phyloP scores from a whole-genome alignment of 257 asterid species.

The Thymus mandschuricus region DNA sequence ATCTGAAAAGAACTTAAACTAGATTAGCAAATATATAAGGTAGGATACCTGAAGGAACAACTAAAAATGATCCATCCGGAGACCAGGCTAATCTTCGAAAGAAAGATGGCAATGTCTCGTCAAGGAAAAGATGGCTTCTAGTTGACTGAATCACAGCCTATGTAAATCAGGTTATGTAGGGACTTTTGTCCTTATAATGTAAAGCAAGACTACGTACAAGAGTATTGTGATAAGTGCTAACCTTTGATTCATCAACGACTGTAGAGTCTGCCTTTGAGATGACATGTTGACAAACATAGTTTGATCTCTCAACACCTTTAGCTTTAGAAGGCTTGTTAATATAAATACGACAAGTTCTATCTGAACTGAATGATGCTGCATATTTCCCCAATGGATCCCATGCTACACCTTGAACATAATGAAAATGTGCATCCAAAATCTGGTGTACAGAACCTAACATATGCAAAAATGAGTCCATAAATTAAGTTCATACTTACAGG shows the following conservation, averaged over 20 bases:
- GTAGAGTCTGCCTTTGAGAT: slow-evolving; percentile 72
- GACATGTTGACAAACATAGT: slow-evolving; percentile 82
- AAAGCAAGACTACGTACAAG: slow-evolving; percentile 25
- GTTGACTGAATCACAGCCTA: slow-evolving; percentile 56
- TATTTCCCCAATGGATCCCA: slow-evolving; percentile 93
- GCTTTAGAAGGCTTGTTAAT: slow-evolving; percentile 71
- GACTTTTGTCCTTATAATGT: background rate
- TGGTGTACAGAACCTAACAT: slow-evolving; percentile 81
- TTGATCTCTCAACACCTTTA: slow-evolving; percentile 78
- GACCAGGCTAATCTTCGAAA: slow-evolving; percentile 98
- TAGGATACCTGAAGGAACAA: slow-evolving; percentile 87
- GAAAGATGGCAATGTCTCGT: slow-evolving; percentile 95
- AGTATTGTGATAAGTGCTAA: slow-evolving; percentile 29
- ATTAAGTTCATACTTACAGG: background rate
- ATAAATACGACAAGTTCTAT: slow-evolving; percentile 89
- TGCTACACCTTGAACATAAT: slow-evolving; percentile 97
- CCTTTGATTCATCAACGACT: slow-evolving; percentile 82
- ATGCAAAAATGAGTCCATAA: slow-evolving; percentile 13
- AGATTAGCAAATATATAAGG: slow-evolving; percentile 5
- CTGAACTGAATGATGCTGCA: slow-evolving; percentile 93
- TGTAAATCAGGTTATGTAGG: slow-evolving; percentile 28
- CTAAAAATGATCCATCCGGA: slow-evolving; percentile 93
- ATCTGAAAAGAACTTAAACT: slow-evolving; percentile 16
- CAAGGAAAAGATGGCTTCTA: slow-evolving; percentile 87
- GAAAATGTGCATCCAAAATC: slow-evolving; percentile 86